phyloP scores from a whole-genome alignment of 768 basidiomycete genomes.

The Tricholoma matsutake region DNA sequence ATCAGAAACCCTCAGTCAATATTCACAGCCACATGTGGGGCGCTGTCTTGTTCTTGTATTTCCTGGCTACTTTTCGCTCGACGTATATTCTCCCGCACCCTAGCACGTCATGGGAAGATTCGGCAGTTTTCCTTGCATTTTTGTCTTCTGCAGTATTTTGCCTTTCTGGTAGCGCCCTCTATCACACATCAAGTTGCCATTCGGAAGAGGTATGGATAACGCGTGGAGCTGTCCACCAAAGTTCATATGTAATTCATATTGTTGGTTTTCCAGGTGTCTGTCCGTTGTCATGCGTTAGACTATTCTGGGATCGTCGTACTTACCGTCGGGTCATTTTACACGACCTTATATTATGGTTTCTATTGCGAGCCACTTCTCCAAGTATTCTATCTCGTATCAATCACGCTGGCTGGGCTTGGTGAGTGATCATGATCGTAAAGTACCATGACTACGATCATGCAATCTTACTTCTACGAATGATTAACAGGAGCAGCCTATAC shows the following conservation, averaged over 20 bases:
- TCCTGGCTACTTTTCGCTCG: constrained; percentile 52
- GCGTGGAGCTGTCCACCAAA: constrained; percentile 5
- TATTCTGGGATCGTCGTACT: constrained; percentile 81
- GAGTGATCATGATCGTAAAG: constrained; percentile 32
- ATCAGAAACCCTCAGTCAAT: constrained; percentile 53
- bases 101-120: constrained; percentile 59
- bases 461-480: not conserved
- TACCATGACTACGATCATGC: not conserved
- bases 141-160: constrained; percentile 71
- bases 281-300: constrained; percentile 63
- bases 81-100: constrained; percentile 50
- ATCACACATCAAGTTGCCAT: constrained; percentile 72
- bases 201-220: constrained; percentile 53
- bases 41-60: constrained; percentile 54
- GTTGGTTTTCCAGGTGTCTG: constrained; percentile 44
- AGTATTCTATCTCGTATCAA: constrained; percentile 50
- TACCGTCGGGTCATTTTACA: constrained; percentile 76
- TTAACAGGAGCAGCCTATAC: constrained; percentile 62
- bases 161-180: constrained; percentile 66
- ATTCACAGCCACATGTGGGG: constrained; percentile 82
- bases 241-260: not conserved
- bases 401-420: constrained; percentile 58
- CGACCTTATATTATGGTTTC: constrained; percentile 76
- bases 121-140: constrained; percentile 59
- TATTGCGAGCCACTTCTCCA: constrained; percentile 59